These are phyloP conservation scores for Hydnomerulius pinastri DNA, from an alignment of 768 basidiomycete species.

Conservation along the genomic window DNA sequence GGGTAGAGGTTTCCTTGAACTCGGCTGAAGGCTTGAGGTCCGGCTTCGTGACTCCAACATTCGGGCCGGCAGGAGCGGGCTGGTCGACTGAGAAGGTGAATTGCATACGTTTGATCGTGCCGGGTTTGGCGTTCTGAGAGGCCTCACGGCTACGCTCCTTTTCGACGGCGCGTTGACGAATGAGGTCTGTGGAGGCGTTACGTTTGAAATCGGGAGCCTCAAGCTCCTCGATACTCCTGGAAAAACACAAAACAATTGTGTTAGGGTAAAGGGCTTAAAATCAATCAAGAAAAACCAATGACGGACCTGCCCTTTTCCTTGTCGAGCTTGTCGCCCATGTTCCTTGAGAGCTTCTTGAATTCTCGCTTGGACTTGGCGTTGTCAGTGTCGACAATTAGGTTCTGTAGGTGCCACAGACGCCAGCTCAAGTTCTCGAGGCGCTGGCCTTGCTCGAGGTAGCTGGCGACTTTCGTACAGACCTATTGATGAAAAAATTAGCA, in stretches of 20 bases:
- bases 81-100: slow-evolving; percentile 87
- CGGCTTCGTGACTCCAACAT: slow-evolving; percentile 56
- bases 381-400: slow-evolving; percentile 88
- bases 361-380: slow-evolving; percentile 85
- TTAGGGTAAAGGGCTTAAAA: slow-evolving; percentile 18
- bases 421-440: slow-evolving; percentile 90
- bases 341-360: slow-evolving; percentile 86
- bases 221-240: slow-evolving; percentile 81
- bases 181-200: slow-evolving; percentile 77
- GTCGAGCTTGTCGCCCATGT: slow-evolving; percentile 90
- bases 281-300: not conserved
- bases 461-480: slow-evolving; percentile 90
- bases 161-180: slow-evolving; percentile 78
- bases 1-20: slow-evolving; percentile 51
- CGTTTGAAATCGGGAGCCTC: slow-evolving; percentile 82
- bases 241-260: not conserved
- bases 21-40: slow-evolving; percentile 66
- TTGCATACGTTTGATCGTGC: slow-evolving; percentile 85
- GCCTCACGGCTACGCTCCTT: slow-evolving; percentile 80
- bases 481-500: slow-evolving; percentile 27
- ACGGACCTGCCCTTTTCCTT: slow-evolving; percentile 89
- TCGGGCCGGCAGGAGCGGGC: slow-evolving; percentile 48
- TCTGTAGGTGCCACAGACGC: slow-evolving; percentile 92
- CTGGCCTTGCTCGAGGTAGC: slow-evolving; percentile 89
- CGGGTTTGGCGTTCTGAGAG: slow-evolving; percentile 59